Percentiles rank a stretch among this genome's conserved stretches.
phyloP scores from a whole-genome alignment of 2,329 filamentous ascomycete genomes.

The Thermomyces lanuginosus region DNA sequence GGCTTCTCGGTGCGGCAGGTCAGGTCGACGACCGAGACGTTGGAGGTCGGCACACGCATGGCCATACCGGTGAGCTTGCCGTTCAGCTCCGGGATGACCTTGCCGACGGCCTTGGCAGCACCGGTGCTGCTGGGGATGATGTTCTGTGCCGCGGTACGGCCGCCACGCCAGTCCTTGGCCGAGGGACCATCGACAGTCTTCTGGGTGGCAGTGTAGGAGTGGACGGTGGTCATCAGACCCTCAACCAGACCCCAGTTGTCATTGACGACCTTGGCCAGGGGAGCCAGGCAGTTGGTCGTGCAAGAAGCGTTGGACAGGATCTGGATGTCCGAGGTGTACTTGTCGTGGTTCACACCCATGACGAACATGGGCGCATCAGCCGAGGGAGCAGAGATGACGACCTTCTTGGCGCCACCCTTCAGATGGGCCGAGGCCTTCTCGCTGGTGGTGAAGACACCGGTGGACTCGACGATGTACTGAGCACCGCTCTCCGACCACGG shows the following conservation, averaged over 20 bases:
- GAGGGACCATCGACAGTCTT: slow-evolving; percentile 98
- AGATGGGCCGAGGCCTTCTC: slow-evolving; percentile 92
- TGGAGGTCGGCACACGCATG: slow-evolving; percentile 96
- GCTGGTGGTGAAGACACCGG: slow-evolving; percentile 96
- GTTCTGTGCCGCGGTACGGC: slow-evolving; percentile 96
- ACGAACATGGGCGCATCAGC: slow-evolving; percentile 98
- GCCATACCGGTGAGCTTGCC: slow-evolving; percentile 99
- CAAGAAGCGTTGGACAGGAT: slow-evolving; percentile 99
- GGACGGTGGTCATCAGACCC: slow-evolving; percentile 98
- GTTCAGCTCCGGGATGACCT: slow-evolving; percentile 95
- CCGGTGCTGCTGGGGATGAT: slow-evolving; percentile 98
- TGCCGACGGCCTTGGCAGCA: slow-evolving; percentile 99
- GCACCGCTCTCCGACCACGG: slow-evolving; percentile 78
- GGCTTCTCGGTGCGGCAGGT: slow-evolving; percentile 87
- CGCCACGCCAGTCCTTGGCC: slow-evolving; percentile 97
- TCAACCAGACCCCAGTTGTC: slow-evolving; percentile 96
- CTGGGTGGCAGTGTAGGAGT: slow-evolving; percentile 99
- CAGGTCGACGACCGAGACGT: slow-evolving; percentile 98
- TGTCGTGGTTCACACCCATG: slow-evolving; percentile 95
- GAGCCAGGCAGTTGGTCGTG: slow-evolving; percentile 99
- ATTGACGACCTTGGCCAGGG: slow-evolving; percentile 97
- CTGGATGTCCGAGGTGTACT: slow-evolving; percentile 76
- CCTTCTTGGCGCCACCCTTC: slow-evolving; percentile 96
- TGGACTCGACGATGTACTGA: slow-evolving; percentile 92
- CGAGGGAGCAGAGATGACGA: slow-evolving; percentile 47